Conservation (phyloP, 2,329 filamentous ascomycete genomes). For the Alternaria longipes region DNA sequence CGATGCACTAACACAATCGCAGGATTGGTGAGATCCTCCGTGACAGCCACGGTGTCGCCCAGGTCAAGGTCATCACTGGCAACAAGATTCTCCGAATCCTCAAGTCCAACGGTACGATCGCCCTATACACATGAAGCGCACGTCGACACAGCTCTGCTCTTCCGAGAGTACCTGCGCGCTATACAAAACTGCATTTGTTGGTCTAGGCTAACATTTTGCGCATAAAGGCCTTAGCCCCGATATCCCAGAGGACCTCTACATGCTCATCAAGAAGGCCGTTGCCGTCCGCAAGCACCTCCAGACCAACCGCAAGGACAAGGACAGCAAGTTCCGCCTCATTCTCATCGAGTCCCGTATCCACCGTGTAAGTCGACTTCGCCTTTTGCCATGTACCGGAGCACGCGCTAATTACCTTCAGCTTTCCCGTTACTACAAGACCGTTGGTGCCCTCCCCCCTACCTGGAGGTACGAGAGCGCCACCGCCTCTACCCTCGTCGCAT, state of each 20-base stretch:
- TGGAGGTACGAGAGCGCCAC: conserved; percentile 99
- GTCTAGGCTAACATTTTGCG: conserved; percentile 50
- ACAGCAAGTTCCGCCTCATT: conserved; percentile 99
- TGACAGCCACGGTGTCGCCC: conserved; percentile 97
- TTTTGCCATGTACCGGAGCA: background rate
- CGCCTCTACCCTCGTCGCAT: conserved; percentile 63
- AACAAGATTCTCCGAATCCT: conserved; percentile 75
- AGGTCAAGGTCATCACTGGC: conserved; percentile 83
- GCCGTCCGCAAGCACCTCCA: conserved; percentile 98
- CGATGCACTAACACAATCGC: conserved; percentile 19
- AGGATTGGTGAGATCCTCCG: conserved; percentile 95
- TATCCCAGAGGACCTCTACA: conserved; percentile 99
- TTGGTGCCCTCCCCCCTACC: conserved; percentile 82
- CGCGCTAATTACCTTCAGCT: conserved; percentile 56
- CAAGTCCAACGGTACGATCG: conserved; percentile 69
- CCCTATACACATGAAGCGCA: conserved; percentile 53
- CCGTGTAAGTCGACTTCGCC: conserved; percentile 62
- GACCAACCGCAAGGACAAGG: conserved; percentile 99
- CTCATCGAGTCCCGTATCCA: conserved; percentile 99
- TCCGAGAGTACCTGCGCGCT: conserved; percentile 70
- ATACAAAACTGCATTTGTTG: conserved; percentile 60
- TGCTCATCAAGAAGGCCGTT: conserved; percentile 99
- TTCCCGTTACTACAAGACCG: conserved; percentile 99
- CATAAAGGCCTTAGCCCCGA: conserved; percentile 91
- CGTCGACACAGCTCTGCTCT: conserved; percentile 47